Evolutionary conservation across 345 rosid species (phyloP).

Genomic region (Erucastrum elatum): DNA sequence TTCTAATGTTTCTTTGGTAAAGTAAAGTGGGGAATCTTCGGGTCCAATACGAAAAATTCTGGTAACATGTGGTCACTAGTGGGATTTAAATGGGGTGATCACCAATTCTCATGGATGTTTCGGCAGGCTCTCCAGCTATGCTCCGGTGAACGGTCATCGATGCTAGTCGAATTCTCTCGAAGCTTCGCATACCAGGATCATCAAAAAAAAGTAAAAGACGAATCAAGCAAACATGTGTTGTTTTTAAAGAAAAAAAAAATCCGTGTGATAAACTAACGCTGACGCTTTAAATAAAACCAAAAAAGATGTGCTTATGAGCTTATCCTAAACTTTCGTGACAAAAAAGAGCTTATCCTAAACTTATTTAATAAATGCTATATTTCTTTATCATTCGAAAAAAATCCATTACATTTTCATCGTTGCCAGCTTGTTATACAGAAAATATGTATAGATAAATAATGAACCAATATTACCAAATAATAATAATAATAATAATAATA

Average conservation of each 20-base stretch:
- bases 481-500: no score
- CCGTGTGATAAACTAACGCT: background rate
- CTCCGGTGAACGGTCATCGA: no score
- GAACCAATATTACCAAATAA: background rate
- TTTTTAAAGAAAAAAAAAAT: background rate
- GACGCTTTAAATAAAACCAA: background rate
- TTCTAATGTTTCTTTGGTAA: background rate
- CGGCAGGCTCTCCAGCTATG: no score
- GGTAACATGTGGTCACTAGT: no score
- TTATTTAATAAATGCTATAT: conserved; percentile 14
- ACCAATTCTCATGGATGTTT: no score
- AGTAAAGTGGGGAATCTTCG: no score
- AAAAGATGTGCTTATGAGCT: conserved; percentile 1
- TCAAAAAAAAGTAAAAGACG: no score
- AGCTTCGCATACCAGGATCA: no score
- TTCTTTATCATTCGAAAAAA: conserved; percentile 33
- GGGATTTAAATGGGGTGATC: no score
- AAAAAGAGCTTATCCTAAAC: conserved; percentile 10
- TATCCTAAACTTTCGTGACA: conserved; percentile 6
- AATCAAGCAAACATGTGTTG: background rate
- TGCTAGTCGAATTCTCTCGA: no score
- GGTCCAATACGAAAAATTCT: no score
- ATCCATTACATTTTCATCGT: conserved; percentile 11
- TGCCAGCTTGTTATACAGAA: conserved; percentile 34
- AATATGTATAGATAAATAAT: conserved; percentile 13